Evolutionary conservation across 345 rosid genomes (phyloP).

Genomic region (Combretum micranthum): DNA sequence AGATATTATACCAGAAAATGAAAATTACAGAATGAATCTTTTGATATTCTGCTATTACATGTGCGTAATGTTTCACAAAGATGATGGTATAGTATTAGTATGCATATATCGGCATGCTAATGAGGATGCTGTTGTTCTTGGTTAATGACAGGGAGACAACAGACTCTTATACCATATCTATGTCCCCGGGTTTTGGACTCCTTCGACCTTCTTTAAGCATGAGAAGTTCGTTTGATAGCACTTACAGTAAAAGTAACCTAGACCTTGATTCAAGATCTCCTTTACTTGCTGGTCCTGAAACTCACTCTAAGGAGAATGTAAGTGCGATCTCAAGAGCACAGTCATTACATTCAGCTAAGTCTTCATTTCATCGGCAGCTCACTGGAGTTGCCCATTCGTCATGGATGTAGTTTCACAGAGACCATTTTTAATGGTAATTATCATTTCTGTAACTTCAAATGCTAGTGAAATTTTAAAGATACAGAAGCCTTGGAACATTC

Average conservation of each 20-base stretch:
- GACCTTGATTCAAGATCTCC: constrained; percentile 45
- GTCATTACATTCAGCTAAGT: constrained; percentile 51
- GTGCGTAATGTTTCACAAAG: background rate
- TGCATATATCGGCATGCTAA: background rate
- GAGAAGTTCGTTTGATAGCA: constrained; percentile 21
- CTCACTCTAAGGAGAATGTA: constrained; percentile 24
- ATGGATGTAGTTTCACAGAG: constrained; percentile 80
- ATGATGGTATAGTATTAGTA: background rate
- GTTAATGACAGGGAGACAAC: constrained; percentile 52
- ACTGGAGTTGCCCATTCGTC: constrained; percentile 52
- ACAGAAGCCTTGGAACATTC: background rate
- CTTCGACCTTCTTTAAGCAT: constrained; percentile 30
- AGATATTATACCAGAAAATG: too few relatives aligned
- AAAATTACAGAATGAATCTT: too few relatives aligned
- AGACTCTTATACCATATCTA: constrained; percentile 69
- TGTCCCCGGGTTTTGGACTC: constrained; percentile 59
- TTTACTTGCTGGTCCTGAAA: constrained; percentile 41
- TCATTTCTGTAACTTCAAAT: too few relatives aligned
- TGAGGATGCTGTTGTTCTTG: background rate
- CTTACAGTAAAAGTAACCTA: constrained; percentile 28
- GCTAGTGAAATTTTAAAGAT: background rate
- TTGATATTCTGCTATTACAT: background rate
- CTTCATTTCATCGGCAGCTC: constrained; percentile 38
- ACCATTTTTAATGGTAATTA: constrained; percentile 74
- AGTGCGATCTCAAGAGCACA: constrained; percentile 42